Percentiles rank a stretch among this genome's conserved stretches.
phyloP scores from a whole-genome alignment of 306 rosid genomes.

The Malus fusca region DNA sequence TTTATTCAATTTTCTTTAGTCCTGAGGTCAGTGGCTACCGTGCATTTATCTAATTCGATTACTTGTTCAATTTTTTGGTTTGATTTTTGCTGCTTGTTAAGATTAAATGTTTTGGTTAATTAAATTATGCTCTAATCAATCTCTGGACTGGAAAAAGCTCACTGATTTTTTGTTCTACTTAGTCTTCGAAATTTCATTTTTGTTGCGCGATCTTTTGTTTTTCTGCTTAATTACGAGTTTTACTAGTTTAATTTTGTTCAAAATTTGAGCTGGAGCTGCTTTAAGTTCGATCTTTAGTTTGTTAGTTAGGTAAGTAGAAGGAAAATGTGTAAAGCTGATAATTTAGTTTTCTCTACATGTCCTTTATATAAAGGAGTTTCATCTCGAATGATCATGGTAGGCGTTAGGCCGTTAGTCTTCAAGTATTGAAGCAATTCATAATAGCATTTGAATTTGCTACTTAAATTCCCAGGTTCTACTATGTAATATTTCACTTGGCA shows the following conservation, averaged over 20 bases:
- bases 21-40: slow-evolving; percentile 33
- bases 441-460: too few relatives aligned
- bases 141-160: slow-evolving; percentile 16
- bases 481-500: too few relatives aligned
- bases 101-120: not conserved
- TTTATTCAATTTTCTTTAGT: not conserved
- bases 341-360: too few relatives aligned
- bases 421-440: too few relatives aligned
- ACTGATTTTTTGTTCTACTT: not conserved
- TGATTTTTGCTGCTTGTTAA: not conserved
- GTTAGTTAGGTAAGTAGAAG: too few relatives aligned
- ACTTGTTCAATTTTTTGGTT: not conserved
- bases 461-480: too few relatives aligned
- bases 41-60: slow-evolving; percentile 13
- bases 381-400: too few relatives aligned
- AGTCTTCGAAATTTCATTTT: not conserved
- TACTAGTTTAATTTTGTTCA: not conserved
- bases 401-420: too few relatives aligned
- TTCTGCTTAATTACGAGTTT: not conserved
- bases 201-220: slow-evolving; percentile 16
- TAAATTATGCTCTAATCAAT: slow-evolving; percentile 35
- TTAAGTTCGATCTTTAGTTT: slow-evolving; percentile 13
- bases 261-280: not conserved
- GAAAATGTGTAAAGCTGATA: too few relatives aligned
- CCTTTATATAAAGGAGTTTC: too few relatives aligned